These are phyloP conservation scores for Candida coleopterorum DNA, from an alignment of 805 yeast species.

Conservation along the genomic window DNA sequence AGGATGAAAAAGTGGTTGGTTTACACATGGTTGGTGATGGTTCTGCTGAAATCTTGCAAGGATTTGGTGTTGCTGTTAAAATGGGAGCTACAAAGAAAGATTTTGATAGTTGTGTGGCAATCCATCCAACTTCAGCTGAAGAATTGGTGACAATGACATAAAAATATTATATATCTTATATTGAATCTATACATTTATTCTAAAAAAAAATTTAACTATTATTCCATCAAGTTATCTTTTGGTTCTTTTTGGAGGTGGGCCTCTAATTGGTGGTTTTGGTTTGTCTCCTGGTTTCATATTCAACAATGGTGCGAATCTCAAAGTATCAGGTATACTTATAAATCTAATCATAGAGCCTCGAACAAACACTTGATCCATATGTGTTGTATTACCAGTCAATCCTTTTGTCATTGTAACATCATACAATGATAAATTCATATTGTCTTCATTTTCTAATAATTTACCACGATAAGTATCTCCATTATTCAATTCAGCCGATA, in stretches of 20 bases:
- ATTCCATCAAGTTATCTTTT: too few relatives aligned
- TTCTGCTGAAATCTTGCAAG: slow-evolving; percentile 91
- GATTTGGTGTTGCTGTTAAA: slow-evolving; percentile 95
- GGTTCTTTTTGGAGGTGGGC: slow-evolving; percentile 43
- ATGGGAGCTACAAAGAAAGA: slow-evolving; percentile 99
- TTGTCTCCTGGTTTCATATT: slow-evolving; percentile 51
- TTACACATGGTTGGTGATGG: slow-evolving; percentile 89
- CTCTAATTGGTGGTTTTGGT: slow-evolving; percentile 70
- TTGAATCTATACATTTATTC: too few relatives aligned
- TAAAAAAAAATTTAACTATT: too few relatives aligned
- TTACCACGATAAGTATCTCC: slow-evolving; percentile 90
- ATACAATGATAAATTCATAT: slow-evolving; percentile 83
- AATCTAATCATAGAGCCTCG: slow-evolving; percentile 89
- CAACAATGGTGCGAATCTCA: slow-evolving; percentile 86
- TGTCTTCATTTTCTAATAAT: slow-evolving; percentile 82
- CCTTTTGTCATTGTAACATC: slow-evolving; percentile 75
- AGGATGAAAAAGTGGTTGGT: slow-evolving; percentile 91
- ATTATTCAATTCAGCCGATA: slow-evolving; percentile 74
- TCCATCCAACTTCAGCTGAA: slow-evolving; percentile 98
- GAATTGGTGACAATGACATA: slow-evolving; percentile 81
- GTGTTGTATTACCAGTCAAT: slow-evolving; percentile 65
- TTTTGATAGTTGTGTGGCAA: slow-evolving; percentile 94
- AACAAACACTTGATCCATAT: slow-evolving; percentile 79
- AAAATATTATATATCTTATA: too few relatives aligned
- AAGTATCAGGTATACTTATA: slow-evolving; percentile 82